Evolutionary conservation across 345 rosid species (phyloP), one percentile per base, ranked within the genome.

Genomic region (Populus simonii): DNA sequence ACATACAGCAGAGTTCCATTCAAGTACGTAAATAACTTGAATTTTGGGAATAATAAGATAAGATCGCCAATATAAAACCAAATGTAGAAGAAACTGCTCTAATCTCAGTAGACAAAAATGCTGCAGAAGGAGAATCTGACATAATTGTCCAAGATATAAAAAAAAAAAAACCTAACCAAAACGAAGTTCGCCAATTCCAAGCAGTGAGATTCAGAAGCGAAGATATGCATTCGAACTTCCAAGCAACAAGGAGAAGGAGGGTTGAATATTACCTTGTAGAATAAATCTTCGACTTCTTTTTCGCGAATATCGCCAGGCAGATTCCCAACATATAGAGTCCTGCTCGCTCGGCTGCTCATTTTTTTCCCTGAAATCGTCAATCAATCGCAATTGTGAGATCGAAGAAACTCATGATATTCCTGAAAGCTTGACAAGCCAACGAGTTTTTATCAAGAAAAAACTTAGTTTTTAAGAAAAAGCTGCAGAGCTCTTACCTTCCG

Each of bases 241-340:
- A 23, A 8, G 62, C n/a, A 20, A 53, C 23, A 59, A 59, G 29
- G 25, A 59, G 7, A 9, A 53, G 65, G 7, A 59, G 25, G 4
- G 11, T 23, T 9, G 27, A 72, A 53, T 2, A 18, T 38, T 71
- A 96, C 99, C 95, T 96, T 96, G 83, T 85, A 86, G 80, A 96
- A 96, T 77, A 96, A 85, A 87, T 96, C 98, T 79, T 94, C 97
- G 15, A 96, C 92, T 82, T 94, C 99, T 76, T 92, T 82, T 88
- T 88, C 82, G 57, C 98, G 93, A 75, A 89, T 88, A 74, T 96
- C 99, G 4, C 97, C 98, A 2, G 98, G 98, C 18, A 96, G 91
- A 79, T 96, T 96, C n/a, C 99, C 98, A 2, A 92, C 99, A 71
- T 94, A 96, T 67, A 96, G 83, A 53, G 98, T 93, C 41, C 98